These are phyloP conservation scores for Zychaea mexicana DNA, from an alignment of 371 early-diverging fungal species.

Conservation along the genomic window DNA sequence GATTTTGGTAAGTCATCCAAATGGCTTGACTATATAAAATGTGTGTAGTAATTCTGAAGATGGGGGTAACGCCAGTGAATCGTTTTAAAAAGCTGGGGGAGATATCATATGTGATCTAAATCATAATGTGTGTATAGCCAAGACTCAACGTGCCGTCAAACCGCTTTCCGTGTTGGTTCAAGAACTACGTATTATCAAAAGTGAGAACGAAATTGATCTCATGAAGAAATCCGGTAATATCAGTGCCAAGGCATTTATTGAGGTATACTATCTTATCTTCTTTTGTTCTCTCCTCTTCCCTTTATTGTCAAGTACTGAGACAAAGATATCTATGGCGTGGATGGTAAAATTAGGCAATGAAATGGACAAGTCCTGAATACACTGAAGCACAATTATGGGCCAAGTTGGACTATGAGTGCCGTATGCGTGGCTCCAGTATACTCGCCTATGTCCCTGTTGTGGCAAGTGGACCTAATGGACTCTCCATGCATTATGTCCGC, in stretches of 20 bases:
- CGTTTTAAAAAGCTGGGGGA: neutral
- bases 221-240: constrained; percentile 83
- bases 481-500: constrained; percentile 92
- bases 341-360: constrained; percentile 57
- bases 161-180: constrained; percentile 67
- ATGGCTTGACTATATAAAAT: constrained; percentile 14
- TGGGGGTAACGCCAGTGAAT: no score
- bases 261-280: no score
- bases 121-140: constrained; percentile 16
- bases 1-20: constrained; percentile 33
- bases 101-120: neutral
- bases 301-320: no score
- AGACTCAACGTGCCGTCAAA: constrained; percentile 41
- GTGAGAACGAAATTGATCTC: constrained; percentile 70
- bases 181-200: constrained; percentile 78
- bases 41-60: constrained; percentile 12
- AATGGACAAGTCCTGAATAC: constrained; percentile 67
- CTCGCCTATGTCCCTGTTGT: constrained; percentile 97
- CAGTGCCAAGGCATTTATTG: constrained; percentile 77
- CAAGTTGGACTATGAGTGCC: constrained; percentile 76
- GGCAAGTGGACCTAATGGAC: constrained; percentile 89
- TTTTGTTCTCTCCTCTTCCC: no score
- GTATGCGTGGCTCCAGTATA: constrained; percentile 71
- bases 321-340: no score
- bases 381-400: constrained; percentile 82